phyloP scores from a whole-genome alignment of 164 flowering plant species.

The Buxus sempervirens region DNA sequence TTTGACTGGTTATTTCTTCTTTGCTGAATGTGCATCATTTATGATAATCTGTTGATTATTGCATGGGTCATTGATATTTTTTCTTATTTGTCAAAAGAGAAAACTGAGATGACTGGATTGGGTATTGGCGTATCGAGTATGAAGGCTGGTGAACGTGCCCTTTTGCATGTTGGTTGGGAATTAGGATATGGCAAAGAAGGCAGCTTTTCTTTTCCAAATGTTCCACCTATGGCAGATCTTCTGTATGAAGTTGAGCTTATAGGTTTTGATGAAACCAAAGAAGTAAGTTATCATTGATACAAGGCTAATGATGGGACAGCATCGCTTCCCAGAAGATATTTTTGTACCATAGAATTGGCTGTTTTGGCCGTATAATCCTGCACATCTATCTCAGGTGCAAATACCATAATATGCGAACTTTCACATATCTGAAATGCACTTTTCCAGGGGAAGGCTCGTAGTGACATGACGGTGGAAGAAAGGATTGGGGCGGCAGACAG shows the following conservation, averaged over 20 bases:
- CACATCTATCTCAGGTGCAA: not conserved
- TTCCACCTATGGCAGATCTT: conserved; percentile 91
- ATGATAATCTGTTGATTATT: not conserved
- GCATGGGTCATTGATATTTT: not conserved
- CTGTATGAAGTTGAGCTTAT: conserved; percentile 92
- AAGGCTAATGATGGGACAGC: not conserved
- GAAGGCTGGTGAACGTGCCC: conserved; percentile 88
- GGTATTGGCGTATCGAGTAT: conserved; percentile 77
- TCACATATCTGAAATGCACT: not conserved
- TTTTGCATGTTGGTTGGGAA: conserved; percentile 91
- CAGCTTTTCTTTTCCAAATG: conserved; percentile 96
- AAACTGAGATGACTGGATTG: conserved; percentile 80
- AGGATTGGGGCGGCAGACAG: conserved; percentile 90
- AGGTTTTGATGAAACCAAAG: conserved; percentile 93
- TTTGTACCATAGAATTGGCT: not conserved
- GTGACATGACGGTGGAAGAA: conserved; percentile 98
- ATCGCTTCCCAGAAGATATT: not conserved
- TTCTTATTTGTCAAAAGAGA: conserved; percentile 50
- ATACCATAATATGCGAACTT: conserved; percentile 2
- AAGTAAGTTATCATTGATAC: conserved; percentile 47
- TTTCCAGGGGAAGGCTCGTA: conserved; percentile 79
- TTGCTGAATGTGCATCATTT: too few species aligned
- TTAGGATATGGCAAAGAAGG: conserved; percentile 95
- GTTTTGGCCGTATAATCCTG: not conserved
- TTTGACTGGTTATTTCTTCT: too few species aligned